Evolutionary conservation across 2,329 filamentous ascomycete species (phyloP).

Genomic region (Alternaria burnsii): DNA sequence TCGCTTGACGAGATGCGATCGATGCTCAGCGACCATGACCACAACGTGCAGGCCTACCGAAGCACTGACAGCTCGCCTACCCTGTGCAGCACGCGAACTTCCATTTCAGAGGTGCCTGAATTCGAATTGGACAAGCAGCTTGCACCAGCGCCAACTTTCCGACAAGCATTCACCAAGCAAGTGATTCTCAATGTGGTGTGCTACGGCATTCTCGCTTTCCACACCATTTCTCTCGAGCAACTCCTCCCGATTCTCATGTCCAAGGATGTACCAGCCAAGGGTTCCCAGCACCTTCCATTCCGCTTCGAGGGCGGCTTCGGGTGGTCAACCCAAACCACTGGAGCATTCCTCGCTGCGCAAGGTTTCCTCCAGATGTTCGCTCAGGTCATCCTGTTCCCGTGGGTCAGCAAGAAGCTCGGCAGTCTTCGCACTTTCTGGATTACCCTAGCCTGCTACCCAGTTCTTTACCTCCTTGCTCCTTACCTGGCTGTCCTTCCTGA

Average conservation of each 20-base stretch:
- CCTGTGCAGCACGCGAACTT: conserved; percentile 49
- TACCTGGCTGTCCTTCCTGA: conserved; percentile 87
- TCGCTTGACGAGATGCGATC: conserved; percentile 67
- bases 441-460: conserved; percentile 82
- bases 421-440: conserved; percentile 83
- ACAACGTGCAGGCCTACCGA: conserved; percentile 69
- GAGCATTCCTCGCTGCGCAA: conserved; percentile 86
- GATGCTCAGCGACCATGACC: conserved; percentile 61
- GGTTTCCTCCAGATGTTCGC: conserved; percentile 89
- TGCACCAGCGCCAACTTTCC: conserved; percentile 32
- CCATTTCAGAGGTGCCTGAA: conserved; percentile 45
- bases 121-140: conserved; percentile 45
- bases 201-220: conserved; percentile 92
- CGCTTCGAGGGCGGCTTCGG: conserved; percentile 88
- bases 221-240: conserved; percentile 96
- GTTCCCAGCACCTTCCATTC: conserved; percentile 74
- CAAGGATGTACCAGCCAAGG: conserved; percentile 63
- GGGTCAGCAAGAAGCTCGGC: conserved; percentile 77
- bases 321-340: conserved; percentile 82
- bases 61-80: conserved; percentile 64
- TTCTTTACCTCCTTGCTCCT: conserved; percentile 86
- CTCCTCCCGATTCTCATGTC: conserved; percentile 92
- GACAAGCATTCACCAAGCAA: conserved; percentile 80
- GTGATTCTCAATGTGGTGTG: conserved; percentile 88
- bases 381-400: conserved; percentile 84